Percentiles rank a stretch among this genome's conserved stretches.
Evolutionary conservation across 495 filamentous ascomycete species (phyloP).

Genomic region (Geopyxis carbonaria): DNA sequence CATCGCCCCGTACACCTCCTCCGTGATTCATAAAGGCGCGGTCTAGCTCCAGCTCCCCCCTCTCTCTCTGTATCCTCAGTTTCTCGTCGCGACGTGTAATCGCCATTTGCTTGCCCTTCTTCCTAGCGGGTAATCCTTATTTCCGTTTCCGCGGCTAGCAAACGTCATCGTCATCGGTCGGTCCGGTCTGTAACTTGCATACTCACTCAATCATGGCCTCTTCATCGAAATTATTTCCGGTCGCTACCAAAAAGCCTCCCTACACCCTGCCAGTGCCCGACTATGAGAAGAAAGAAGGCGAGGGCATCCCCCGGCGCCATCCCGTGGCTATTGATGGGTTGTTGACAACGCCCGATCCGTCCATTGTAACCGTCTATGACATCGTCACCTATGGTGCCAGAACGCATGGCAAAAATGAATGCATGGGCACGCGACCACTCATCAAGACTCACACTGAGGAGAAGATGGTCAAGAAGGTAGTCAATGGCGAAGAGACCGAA

Average conservation of each 20-base stretch:
- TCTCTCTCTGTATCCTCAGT: too few species aligned
- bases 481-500: slow-evolving; percentile 76
- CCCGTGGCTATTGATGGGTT: slow-evolving; percentile 55
- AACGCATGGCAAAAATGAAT: slow-evolving; percentile 78
- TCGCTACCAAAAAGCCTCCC: slow-evolving; percentile 35
- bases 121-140: too few species aligned
- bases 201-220: too few species aligned
- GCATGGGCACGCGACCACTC: slow-evolving; percentile 61
- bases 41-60: too few species aligned
- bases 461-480: slow-evolving; percentile 92
- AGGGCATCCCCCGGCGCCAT: slow-evolving; percentile 79
- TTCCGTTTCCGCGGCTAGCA: too few species aligned
- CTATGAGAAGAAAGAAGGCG: slow-evolving; percentile 53
- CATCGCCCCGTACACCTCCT: too few species aligned
- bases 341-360: slow-evolving; percentile 41
- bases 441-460: slow-evolving; percentile 76
- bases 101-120: too few species aligned
- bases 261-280: slow-evolving; percentile 70
- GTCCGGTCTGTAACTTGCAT: too few species aligned
- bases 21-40: too few species aligned
- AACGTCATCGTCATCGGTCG: too few species aligned
- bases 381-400: slow-evolving; percentile 60
- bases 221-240: too few species aligned
- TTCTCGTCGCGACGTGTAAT: too few species aligned
- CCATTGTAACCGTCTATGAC: slow-evolving; percentile 72